Conservation (phyloP, 202 grass and related monocot genomes). For the Dendrocalamus latiflorus region DNA sequence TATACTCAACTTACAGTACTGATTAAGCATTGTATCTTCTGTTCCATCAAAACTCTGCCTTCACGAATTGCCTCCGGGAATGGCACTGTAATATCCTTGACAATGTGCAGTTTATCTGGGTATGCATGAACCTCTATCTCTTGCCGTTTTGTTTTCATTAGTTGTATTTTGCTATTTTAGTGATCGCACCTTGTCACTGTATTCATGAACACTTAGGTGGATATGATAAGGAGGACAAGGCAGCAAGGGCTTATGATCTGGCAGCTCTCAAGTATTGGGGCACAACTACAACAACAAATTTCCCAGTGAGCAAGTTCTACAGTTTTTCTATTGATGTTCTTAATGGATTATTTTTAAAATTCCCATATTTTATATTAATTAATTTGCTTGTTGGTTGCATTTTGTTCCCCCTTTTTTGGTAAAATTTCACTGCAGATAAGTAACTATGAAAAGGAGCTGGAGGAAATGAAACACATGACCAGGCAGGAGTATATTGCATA, state of each 20-base stretch:
- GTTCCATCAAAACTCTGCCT: conserved; percentile 24
- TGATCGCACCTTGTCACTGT: background rate
- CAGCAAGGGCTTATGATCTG: conserved; percentile 87
- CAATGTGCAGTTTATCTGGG: conserved; percentile 69
- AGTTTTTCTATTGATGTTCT: background rate
- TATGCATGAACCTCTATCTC: conserved; percentile 21
- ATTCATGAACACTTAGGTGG: conserved; percentile 49
- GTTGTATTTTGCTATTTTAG: background rate
- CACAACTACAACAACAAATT: conserved; percentile 72
- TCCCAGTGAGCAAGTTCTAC: conserved; percentile 45
- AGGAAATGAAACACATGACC: conserved; percentile 97
- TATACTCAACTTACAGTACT: conserved; percentile 10
- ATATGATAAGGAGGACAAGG: conserved; percentile 85
- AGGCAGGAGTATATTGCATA: conserved; percentile 90
- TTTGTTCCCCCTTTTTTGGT: background rate
- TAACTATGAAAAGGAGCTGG: conserved; percentile 84
- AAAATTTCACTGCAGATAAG: conserved; percentile 51
- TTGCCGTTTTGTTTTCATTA: background rate
- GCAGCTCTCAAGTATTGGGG: conserved; percentile 99
- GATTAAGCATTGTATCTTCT: conserved; percentile 12
- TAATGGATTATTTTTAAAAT: background rate
- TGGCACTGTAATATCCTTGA: background rate
- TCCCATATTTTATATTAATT: background rate
- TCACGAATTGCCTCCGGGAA: conserved; percentile 23
- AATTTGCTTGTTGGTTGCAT: background rate